Base-by-base conservation (phyloP, 129 eudicot genomes). In the Tanacetum coccineum region DNA sequence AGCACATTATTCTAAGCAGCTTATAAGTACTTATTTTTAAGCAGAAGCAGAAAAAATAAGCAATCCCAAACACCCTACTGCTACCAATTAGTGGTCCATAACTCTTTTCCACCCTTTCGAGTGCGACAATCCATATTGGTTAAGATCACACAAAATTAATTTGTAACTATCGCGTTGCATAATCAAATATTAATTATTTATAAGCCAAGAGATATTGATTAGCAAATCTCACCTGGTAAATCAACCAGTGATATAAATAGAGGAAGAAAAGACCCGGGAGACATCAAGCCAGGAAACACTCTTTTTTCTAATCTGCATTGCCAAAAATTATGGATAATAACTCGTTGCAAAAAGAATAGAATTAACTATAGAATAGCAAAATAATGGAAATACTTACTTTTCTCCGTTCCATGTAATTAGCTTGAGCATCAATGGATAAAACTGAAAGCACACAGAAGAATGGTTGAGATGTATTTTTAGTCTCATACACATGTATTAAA, bases 401-500 rank as follows among this genome's bases (percentile, higher is more conserved):
- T 92, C 95, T 18, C 98, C 98, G 58, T 92, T 83, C 98, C 98
- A 92, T 11, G 95, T 95, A 71, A 91, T 76, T 80, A 91, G 79
- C 81, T 91, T 91, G 79, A 91, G 85, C 85, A 87, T 64, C 69
- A 91, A 82, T 2, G 98, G 98, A 77, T 85, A 92, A 73, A 81
- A 88, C 95, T 92, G 93, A 72, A 83, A 36, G 66, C 39, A 46
- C 55, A 52, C 13, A 59, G 13, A 48, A 68, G 58, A 75, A 67
- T 62, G 40, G 59, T 47, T 28, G 40, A 25, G 47, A 62, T 19
- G 47, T 3, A 59, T 25, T 68, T 42, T 21, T 30, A 62, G 42
- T 13, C 44, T 58, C 49, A 49, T 48, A 61, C 17, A 36, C 22
- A 40, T 14, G 12, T 40, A 30, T 9, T 22, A 22, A 22, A 2